Evolutionary conservation across 805 yeast genomes (phyloP).

Genomic region (Diddensiella santjacobensis): DNA sequence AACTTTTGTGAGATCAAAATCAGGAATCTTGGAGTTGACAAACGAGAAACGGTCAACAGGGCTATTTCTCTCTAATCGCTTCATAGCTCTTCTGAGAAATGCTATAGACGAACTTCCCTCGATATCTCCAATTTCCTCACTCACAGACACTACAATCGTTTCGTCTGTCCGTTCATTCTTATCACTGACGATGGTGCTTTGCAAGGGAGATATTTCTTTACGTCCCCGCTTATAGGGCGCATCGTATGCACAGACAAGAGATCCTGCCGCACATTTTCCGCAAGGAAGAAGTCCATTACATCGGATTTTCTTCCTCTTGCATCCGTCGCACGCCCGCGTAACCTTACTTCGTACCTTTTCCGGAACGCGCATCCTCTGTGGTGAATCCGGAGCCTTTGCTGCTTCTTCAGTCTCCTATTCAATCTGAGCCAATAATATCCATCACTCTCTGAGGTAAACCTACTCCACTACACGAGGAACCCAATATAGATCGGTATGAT

Average conservation of each 20-base stretch:
- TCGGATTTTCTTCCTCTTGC: constrained; percentile 9
- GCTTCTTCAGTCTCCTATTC: no score
- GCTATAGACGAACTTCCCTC: constrained; percentile 7
- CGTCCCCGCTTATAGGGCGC: constrained; percentile 5
- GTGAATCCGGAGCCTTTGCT: not conserved
- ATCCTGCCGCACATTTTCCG: not conserved
- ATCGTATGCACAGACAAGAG: constrained; percentile 2
- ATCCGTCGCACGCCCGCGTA: constrained; percentile 10
- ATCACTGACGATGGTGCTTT: not conserved
- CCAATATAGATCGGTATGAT: no score
- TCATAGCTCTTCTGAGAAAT: constrained; percentile 8
- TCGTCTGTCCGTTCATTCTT: not conserved
- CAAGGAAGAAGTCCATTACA: constrained; percentile 10
- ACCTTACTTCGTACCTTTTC: not conserved
- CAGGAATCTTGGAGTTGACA: constrained; percentile 8
- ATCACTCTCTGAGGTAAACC: no score
- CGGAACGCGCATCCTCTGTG: not conserved
- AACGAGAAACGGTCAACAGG: constrained; percentile 6
- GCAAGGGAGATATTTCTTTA: not conserved
- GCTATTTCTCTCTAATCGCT: constrained; percentile 2
- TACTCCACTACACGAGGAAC: no score
- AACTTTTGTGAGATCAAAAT: constrained; percentile 4
- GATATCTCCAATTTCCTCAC: constrained; percentile 1
- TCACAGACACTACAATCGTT: not conserved
- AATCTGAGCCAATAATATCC: no score